Conservation (phyloP, 129 eudicot genomes). For the Artemisia argyi region DNA sequence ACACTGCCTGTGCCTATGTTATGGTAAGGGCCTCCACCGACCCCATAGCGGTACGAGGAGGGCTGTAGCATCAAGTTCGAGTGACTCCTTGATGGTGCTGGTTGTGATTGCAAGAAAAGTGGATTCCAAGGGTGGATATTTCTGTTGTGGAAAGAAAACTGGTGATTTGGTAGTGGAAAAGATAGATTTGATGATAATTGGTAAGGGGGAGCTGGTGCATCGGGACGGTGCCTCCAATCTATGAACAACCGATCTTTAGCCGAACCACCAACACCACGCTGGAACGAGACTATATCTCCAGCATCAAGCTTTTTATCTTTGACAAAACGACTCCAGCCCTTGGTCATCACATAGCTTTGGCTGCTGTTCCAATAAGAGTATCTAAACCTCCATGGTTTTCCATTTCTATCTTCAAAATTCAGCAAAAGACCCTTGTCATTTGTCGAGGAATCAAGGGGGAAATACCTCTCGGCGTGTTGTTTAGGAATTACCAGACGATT, state of each 20-base stretch:
- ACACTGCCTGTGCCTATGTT: constrained; percentile 34
- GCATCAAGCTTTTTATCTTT: constrained; percentile 90
- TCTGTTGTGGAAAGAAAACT: constrained; percentile 30
- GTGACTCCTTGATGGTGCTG: constrained; percentile 25
- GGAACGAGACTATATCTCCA: constrained; percentile 88
- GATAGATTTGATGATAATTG: constrained; percentile 34
- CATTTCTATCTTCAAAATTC: constrained; percentile 80
- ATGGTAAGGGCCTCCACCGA: constrained; percentile 18
- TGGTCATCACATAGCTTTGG: constrained; percentile 98
- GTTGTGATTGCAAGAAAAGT: constrained; percentile 40
- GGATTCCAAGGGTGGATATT: constrained; percentile 61
- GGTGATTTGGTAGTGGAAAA: constrained; percentile 31
- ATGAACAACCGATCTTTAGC: constrained; percentile 72
- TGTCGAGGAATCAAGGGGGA: constrained; percentile 75
- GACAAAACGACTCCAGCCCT: constrained; percentile 96
- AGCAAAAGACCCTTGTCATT: constrained; percentile 74
- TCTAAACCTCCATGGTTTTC: constrained; percentile 90
- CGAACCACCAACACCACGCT: constrained; percentile 68
- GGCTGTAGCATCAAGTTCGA: constrained; percentile 33
- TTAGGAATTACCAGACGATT: constrained; percentile 88
- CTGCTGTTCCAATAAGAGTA: constrained; percentile 98
- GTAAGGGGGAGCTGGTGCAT: constrained; percentile 43
- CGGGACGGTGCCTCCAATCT: constrained; percentile 92
- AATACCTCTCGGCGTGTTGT: constrained; percentile 92
- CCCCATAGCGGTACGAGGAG: constrained; percentile 30